Conservation (phyloP, 1,284 basidiomycete species). For the Butyriboletus appendiculatus region DNA sequence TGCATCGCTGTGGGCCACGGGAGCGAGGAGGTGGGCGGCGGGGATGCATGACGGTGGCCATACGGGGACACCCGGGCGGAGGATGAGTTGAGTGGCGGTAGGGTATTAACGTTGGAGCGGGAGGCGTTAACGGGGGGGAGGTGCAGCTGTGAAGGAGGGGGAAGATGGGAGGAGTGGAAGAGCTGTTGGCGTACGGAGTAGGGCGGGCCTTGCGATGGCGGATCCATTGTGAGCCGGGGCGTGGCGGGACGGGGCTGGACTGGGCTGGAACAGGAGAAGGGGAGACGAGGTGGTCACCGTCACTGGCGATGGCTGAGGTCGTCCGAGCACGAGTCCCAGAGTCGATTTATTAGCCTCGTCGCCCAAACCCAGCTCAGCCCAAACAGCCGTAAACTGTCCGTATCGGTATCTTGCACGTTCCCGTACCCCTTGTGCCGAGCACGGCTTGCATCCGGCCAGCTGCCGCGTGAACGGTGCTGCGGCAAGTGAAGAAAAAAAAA, state of each 20-base stretch:
- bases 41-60: slow-evolving; percentile 28
- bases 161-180: slow-evolving; percentile 43
- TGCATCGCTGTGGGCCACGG: slow-evolving; percentile 28
- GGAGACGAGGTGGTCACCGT: too few species aligned
- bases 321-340: slow-evolving; percentile 19
- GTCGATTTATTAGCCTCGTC: slow-evolving; percentile 25
- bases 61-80: slow-evolving; percentile 28
- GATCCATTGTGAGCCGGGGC: slow-evolving; percentile 16
- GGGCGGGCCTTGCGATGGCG: slow-evolving; percentile 24
- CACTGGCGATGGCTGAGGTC: slow-evolving; percentile 7
- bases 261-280: not conserved
- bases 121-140: slow-evolving; percentile 38
- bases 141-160: slow-evolving; percentile 47
- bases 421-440: slow-evolving; percentile 1
- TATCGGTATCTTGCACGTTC: not conserved
- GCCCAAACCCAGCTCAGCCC: slow-evolving; percentile 23
- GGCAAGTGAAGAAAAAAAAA: not conserved
- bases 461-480: not conserved
- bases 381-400: slow-evolving; percentile 30
- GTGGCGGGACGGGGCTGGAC: slow-evolving; percentile 1
- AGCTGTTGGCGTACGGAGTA: slow-evolving; percentile 34
- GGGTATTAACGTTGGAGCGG: slow-evolving; percentile 41
- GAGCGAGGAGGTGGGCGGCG: slow-evolving; percentile 23
- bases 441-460: not conserved
- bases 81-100: slow-evolving; percentile 35